phyloP scores from a whole-genome alignment of 2,329 filamentous ascomycete species.

The Colletotrichum neosansevieriae region DNA sequence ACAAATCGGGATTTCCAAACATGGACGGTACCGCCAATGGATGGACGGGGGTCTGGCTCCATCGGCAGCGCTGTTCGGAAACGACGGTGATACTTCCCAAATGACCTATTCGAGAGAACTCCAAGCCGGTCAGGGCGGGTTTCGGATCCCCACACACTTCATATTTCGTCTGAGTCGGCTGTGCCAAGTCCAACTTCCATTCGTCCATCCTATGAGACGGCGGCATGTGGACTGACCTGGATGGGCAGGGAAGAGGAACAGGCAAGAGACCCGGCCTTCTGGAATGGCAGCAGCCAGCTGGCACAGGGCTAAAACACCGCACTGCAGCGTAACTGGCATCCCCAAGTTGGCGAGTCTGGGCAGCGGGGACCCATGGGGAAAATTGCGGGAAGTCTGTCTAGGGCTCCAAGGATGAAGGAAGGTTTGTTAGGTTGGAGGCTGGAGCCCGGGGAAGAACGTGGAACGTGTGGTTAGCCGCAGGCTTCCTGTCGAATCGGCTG shows the following conservation, averaged over 20 bases:
- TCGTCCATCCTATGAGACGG: constrained; percentile 39
- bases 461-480: constrained; percentile 18
- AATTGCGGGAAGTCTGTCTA: constrained; percentile 35
- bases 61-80: constrained; percentile 28
- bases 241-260: constrained; percentile 31
- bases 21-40: not conserved
- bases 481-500: constrained; percentile 18
- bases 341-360: constrained; percentile 12
- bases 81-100: constrained; percentile 15
- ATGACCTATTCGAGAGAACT: constrained; percentile 15
- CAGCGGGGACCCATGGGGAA: constrained; percentile 31
- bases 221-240: constrained; percentile 35
- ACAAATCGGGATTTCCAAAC: constrained; percentile 34
- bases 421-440: not conserved
- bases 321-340: constrained; percentile 6
- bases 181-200: constrained; percentile 39
- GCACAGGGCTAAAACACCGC: constrained; percentile 28
- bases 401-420: constrained; percentile 18
- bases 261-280: constrained; percentile 32
- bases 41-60: constrained; percentile 3
- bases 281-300: constrained; percentile 25
- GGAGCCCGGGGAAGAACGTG: constrained; percentile 14
- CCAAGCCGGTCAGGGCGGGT: not conserved
- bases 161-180: constrained; percentile 24
- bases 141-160: too few species aligned